Evolutionary conservation across 345 rosid species (phyloP).

Genomic region (Citrus trifoliata): DNA sequence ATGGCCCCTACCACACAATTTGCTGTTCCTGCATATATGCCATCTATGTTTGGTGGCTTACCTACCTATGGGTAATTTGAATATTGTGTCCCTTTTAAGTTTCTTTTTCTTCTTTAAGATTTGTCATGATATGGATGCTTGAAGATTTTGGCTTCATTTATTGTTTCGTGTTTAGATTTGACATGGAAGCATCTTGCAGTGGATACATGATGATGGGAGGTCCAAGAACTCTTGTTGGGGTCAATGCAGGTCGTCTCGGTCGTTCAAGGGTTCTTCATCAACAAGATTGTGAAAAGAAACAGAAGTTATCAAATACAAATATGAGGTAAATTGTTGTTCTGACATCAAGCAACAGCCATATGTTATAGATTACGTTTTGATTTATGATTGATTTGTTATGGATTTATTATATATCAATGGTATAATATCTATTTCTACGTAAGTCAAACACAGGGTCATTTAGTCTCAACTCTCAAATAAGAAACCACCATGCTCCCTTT

Average conservation of each 20-base stretch:
- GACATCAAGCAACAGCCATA: not conserved
- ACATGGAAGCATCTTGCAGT: slow-evolving; percentile 22
- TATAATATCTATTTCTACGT: not conserved
- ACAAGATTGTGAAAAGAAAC: slow-evolving; percentile 23
- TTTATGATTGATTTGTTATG: not conserved
- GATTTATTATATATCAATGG: not conserved
- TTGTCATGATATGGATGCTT: not conserved
- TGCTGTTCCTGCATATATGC: slow-evolving; percentile 24
- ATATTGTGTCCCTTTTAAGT: not conserved
- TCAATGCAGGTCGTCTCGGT: slow-evolving; percentile 5
- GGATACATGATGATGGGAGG: slow-evolving; percentile 31
- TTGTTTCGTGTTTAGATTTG: not conserved
- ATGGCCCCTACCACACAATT: slow-evolving; percentile 27
- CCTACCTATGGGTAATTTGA: slow-evolving; percentile 32
- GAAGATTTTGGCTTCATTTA: not conserved
- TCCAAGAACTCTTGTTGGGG: slow-evolving; percentile 7
- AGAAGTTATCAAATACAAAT: slow-evolving; percentile 16
- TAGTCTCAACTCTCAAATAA: not conserved
- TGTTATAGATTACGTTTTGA: not conserved
- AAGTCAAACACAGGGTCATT: not conserved
- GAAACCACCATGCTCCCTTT: not conserved
- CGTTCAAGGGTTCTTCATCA: slow-evolving; percentile 7
- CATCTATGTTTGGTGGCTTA: slow-evolving; percentile 25
- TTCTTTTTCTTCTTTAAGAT: not conserved
- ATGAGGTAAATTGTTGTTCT: slow-evolving; percentile 22